phyloP scores from a whole-genome alignment of 352 stramenopile genomes.

The Thalassiosira hispida region DNA sequence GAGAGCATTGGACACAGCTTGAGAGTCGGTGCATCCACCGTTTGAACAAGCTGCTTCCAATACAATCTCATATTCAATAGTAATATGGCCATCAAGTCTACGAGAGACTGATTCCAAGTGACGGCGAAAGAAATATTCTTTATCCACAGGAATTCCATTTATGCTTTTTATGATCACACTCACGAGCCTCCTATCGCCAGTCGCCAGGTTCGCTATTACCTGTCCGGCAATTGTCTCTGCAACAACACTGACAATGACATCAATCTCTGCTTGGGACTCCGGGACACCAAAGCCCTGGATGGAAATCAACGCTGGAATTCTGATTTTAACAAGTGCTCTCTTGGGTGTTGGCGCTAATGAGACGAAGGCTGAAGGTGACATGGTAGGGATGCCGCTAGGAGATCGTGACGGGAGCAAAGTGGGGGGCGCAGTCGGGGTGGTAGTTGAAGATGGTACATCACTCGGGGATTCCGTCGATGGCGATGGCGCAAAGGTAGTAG shows the following conservation, averaged over 20 bases:
- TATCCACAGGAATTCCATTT: conserved; percentile 23
- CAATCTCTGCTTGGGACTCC: conserved; percentile 8
- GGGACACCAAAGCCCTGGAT: conserved; percentile 31
- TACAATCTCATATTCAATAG: conserved; percentile 45
- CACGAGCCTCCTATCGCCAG: conserved; percentile 26
- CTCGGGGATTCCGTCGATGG: conserved; percentile 1
- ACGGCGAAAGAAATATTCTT: conserved; percentile 5
- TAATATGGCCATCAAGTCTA: conserved; percentile 2
- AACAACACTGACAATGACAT: conserved; percentile 21
- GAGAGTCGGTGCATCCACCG: conserved; percentile 5
- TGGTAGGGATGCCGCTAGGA: conserved; percentile 31
- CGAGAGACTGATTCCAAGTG: not conserved
- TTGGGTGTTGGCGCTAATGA: conserved; percentile 12
- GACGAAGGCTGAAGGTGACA: not conserved
- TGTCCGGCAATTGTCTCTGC: conserved; percentile 7
- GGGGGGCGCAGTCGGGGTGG: not conserved
- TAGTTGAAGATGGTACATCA: conserved; percentile 11
- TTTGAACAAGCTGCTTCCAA: conserved; percentile 35
- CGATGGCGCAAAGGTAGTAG: not conserved
- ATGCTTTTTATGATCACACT: conserved; percentile 41
- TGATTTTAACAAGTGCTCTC: conserved; percentile 32
- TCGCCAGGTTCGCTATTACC: conserved; percentile 15
- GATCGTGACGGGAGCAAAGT: conserved; percentile 35
- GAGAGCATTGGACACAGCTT: conserved; percentile 31
- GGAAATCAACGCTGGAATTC: conserved; percentile 18